Conservation (phyloP, 352 stramenopile genomes). For the Phytophthora sansomeana region DNA sequence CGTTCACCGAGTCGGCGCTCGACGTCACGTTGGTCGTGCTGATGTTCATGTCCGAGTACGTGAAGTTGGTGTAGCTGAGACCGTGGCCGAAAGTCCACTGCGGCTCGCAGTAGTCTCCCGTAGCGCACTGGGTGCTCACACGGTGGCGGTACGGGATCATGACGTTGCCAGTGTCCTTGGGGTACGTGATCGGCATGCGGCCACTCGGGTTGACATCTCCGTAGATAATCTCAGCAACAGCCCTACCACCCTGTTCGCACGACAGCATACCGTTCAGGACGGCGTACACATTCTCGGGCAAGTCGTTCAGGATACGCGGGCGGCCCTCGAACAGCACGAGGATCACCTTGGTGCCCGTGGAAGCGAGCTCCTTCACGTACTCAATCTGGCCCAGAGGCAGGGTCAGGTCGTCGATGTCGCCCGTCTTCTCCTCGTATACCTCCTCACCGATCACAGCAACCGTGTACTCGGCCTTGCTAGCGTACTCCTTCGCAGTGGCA, state of each 20-base stretch:
- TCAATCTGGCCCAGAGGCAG: slow-evolving; percentile 52
- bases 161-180: slow-evolving; percentile 49
- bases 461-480: slow-evolving; percentile 35
- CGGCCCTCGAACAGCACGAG: slow-evolving; percentile 77
- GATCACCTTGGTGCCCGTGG: slow-evolving; percentile 72
- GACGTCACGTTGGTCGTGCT: slow-evolving; percentile 39
- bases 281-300: slow-evolving; percentile 60
- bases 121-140: slow-evolving; percentile 44
- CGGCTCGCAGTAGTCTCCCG: slow-evolving; percentile 54
- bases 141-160: slow-evolving; percentile 32
- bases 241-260: slow-evolving; percentile 73
- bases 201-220: slow-evolving; percentile 28
- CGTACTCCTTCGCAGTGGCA: slow-evolving; percentile 26
- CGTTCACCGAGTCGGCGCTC: slow-evolving; percentile 39
- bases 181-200: slow-evolving; percentile 70
- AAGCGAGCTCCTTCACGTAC: slow-evolving; percentile 71
- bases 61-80: slow-evolving; percentile 72
- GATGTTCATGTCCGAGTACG: slow-evolving; percentile 51
- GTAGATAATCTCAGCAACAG: slow-evolving; percentile 79
- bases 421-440: slow-evolving; percentile 65
- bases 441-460: slow-evolving; percentile 43
- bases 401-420: slow-evolving; percentile 73
- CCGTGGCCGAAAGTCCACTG: slow-evolving; percentile 70
- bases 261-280: slow-evolving; percentile 79
- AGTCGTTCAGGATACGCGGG: slow-evolving; percentile 62